Conservation (phyloP, 2,329 filamentous ascomycete genomes). For the Coleophoma crateriformis region DNA sequence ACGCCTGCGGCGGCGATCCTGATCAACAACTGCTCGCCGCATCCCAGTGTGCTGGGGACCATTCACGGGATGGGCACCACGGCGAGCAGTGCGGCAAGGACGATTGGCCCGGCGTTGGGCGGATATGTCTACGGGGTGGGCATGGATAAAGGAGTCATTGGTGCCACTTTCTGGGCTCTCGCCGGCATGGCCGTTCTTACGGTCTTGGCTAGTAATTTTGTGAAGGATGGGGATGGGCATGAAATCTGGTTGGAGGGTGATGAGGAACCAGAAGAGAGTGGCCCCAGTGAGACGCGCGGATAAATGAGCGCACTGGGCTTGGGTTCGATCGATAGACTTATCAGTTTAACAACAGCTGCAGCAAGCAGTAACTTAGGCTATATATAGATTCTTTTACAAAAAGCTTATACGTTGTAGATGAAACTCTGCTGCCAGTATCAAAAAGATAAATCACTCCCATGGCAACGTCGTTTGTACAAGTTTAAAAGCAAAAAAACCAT, state of each 20-base stretch:
- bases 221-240: conserved; percentile 58
- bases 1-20: conserved; percentile 53
- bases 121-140: conserved; percentile 56
- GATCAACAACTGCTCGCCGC: conserved; percentile 56
- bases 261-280: conserved; percentile 29
- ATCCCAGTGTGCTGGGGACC: conserved; percentile 51
- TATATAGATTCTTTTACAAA: too few relatives aligned
- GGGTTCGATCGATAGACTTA: too few relatives aligned
- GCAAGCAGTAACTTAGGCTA: too few relatives aligned
- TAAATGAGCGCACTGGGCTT: too few relatives aligned
- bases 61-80: conserved; percentile 54
- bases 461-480: too few relatives aligned
- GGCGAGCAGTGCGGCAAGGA: conserved; percentile 51
- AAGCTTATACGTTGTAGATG: too few relatives aligned
- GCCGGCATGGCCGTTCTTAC: conserved; percentile 46
- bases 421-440: too few relatives aligned
- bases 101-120: conserved; percentile 54
- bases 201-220: conserved; percentile 43
- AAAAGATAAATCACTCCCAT: too few relatives aligned
- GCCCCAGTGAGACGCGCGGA: too few relatives aligned
- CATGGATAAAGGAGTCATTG: conserved; percentile 49
- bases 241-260: conserved; percentile 61
- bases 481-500: too few relatives aligned
- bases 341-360: too few relatives aligned
- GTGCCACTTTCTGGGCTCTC: conserved; percentile 35